Base-by-base conservation (phyloP, 345 rosid genomes). In the Xanthoceras sorbifolium region DNA sequence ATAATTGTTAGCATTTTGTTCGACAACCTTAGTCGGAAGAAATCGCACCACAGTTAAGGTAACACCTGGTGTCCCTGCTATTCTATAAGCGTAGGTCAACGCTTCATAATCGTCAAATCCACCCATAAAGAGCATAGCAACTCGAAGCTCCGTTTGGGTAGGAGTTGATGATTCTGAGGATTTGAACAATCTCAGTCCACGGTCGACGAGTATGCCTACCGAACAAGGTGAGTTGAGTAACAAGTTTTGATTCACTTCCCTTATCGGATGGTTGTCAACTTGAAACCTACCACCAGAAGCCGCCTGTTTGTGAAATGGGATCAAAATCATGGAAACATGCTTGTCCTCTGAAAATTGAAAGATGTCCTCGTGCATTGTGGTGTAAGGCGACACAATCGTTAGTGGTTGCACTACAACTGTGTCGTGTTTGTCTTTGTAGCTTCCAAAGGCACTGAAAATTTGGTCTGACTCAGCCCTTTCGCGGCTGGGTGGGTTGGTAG, bases 341-440 rank as follows among this genome's bases (percentile, higher is more conserved):
- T 82, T 85, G n/a, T 85, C 85, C 76, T 77, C 78, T 6, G 82
- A 81, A 0, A 74, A 50, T 18, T 74, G 68, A 52, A 76, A 31
- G 66, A 82, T 54, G 44, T 85, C 87, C 40, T 79, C 85, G 34
- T 84, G 77, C 76, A 84, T 81, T 14, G 77, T 73, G 36, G 73
- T 3, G 63, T 77, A 85, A 9, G 83, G 78, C 12, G 87, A 85
- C 17, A 82, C 78, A 0, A 40, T 78, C 0, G 85, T 82, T 20
- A 82, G 76, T 3, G 85, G 77, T 6, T 77, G 82, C 1, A 82
- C 76, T 8, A 78, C 20, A 3, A 77, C 76, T 0, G 31, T 50
- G 0, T 60, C 17, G 18, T 31, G 48, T 28, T 9, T n/a, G 1
- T 18, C 15, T 20, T 71, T 67, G 9, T 22, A 79, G 17, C 36